Evolutionary conservation across 805 yeast species (phyloP).

Genomic region (Lipomyces sp.): DNA sequence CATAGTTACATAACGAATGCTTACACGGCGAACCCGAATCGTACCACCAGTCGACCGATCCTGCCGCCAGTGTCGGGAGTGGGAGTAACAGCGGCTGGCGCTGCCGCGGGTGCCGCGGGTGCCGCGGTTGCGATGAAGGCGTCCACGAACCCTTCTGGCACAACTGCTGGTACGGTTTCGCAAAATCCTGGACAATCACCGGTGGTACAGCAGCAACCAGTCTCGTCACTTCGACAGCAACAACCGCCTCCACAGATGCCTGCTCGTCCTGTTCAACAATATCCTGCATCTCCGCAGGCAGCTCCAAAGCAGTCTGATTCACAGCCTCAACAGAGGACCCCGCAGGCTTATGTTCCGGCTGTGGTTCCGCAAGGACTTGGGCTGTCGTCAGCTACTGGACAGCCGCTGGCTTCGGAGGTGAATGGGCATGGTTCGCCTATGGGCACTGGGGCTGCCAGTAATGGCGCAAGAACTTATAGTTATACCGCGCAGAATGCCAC

Average conservation of each 20-base stretch:
- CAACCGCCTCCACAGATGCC: constrained; percentile 10
- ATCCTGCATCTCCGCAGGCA: neutral
- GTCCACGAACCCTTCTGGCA: neutral
- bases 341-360: constrained; percentile 1
- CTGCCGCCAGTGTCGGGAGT: constrained; percentile 4
- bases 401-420: constrained; percentile 1
- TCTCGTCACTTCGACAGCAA: neutral
- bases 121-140: neutral
- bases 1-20: constrained; percentile 35
- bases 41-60: neutral
- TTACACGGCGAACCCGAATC: constrained; percentile 6
- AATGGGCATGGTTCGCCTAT: neutral
- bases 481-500: neutral
- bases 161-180: neutral
- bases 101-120: neutral
- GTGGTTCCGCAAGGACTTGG: neutral
- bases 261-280: constrained; percentile 2
- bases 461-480: neutral
- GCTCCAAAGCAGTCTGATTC: neutral
- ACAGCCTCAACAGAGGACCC: neutral
- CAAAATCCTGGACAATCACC: neutral
- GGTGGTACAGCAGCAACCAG: constrained; percentile 8
- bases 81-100: neutral
- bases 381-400: neutral
- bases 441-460: neutral